phyloP scores from a whole-genome alignment of 2,329 filamentous ascomycete species.

The Colletotrichum trifolii region DNA sequence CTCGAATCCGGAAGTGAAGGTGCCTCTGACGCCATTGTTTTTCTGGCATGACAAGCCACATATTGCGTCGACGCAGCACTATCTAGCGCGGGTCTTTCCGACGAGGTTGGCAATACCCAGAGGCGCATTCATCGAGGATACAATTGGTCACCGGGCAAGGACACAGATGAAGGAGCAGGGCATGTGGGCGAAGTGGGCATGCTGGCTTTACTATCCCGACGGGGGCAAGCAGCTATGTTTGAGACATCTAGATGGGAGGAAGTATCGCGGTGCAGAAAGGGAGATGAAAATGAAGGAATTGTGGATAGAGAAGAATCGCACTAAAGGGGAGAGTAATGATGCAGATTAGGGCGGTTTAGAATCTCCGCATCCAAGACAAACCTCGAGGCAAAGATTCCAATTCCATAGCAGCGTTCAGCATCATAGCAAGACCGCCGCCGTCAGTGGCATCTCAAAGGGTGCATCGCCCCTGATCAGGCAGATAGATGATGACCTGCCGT shows the following conservation, averaged over 20 bases:
- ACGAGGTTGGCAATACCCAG: conserved; percentile 60
- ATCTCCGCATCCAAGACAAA: too few species aligned
- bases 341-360: background rate
- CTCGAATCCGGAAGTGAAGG: conserved; percentile 22
- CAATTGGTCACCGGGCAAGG: conserved; percentile 64
- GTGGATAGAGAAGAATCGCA: conserved; percentile 1
- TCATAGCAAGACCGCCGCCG: too few species aligned
- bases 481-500: too few species aligned
- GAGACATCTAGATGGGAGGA: conserved; percentile 62
- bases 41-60: conserved; percentile 71
- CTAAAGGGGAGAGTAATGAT: background rate
- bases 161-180: conserved; percentile 65
- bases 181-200: conserved; percentile 62
- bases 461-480: too few species aligned
- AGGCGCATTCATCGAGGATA: conserved; percentile 68
- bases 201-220: conserved; percentile 65
- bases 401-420: too few species aligned
- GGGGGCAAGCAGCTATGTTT: conserved; percentile 58
- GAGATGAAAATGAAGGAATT: conserved; percentile 38
- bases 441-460: too few species aligned
- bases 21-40: conserved; percentile 66
- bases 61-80: conserved; percentile 60
- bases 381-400: too few species aligned
- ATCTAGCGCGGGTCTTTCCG: conserved; percentile 61
- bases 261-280: conserved; percentile 56